Evolutionary conservation across 2,329 filamentous ascomycete species (phyloP).

Genomic region (Pezicula radicicola): DNA sequence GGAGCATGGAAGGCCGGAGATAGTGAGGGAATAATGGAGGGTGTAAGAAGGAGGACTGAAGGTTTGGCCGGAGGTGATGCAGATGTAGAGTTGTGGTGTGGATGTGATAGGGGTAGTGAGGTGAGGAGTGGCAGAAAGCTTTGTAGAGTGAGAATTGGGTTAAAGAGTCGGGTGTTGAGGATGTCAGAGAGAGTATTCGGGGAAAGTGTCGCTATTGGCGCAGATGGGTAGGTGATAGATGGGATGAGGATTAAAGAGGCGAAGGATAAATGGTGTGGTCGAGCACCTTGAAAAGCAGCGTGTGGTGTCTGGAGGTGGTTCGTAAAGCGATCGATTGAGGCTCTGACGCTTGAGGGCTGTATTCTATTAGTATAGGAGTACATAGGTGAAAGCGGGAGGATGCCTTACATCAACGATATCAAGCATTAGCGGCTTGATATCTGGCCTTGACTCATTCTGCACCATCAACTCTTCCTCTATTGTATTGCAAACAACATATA

Average conservation of each 20-base stretch:
- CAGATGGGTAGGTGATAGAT: constrained; percentile 74
- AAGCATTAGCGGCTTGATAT: constrained; percentile 78
- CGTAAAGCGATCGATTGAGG: constrained; percentile 69
- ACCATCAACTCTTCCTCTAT: constrained; percentile 81
- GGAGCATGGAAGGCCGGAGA: constrained; percentile 79
- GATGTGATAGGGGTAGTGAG: constrained; percentile 41
- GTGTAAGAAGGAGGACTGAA: constrained; percentile 75
- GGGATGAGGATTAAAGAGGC: constrained; percentile 82
- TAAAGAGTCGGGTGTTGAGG: constrained; percentile 87
- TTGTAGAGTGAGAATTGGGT: constrained; percentile 85
- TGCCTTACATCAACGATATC: constrained; percentile 74
- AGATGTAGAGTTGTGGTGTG: constrained; percentile 29
- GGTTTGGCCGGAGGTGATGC: constrained; percentile 48
- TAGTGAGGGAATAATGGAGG: constrained; percentile 76
- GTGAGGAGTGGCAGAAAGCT: constrained; percentile 81
- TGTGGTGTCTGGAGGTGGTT: constrained; percentile 72
- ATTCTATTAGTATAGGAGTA: constrained; percentile 11
- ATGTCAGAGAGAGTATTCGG: constrained; percentile 84
- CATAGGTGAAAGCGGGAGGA: background rate
- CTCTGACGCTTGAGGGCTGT: constrained; percentile 65
- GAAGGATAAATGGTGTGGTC: constrained; percentile 72
- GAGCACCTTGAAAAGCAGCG: constrained; percentile 71
- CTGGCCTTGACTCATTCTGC: constrained; percentile 70
- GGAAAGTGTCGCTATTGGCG: constrained; percentile 80
- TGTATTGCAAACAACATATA: constrained; percentile 86